These are phyloP conservation scores for Phytophthora kernoviae DNA, from an alignment of 352 stramenopile genomes.

Conservation along the genomic window DNA sequence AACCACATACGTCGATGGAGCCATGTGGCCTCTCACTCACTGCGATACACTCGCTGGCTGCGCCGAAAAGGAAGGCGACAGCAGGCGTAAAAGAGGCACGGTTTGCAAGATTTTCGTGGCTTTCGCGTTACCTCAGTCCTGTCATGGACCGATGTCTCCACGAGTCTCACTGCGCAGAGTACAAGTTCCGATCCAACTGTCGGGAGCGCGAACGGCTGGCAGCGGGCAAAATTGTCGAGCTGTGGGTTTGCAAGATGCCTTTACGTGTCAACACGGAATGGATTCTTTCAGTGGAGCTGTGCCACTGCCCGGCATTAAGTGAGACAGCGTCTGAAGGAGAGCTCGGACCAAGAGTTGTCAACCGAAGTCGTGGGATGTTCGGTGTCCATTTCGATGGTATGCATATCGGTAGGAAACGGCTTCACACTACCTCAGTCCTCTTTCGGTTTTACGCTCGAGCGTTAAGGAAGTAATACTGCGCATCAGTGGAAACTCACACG, in stretches of 20 bases:
- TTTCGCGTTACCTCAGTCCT: background rate
- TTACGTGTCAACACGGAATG: constrained; percentile 15
- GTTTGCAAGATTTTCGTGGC: constrained; percentile 16
- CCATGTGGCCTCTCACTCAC: constrained; percentile 15
- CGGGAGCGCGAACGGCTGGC: constrained; percentile 12
- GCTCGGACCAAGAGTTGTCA: constrained; percentile 1
- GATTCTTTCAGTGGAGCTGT: constrained; percentile 19
- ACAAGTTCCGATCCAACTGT: constrained; percentile 18
- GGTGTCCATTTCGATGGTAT: constrained; percentile 10
- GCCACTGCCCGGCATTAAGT: constrained; percentile 21
- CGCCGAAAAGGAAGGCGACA: too few relatives aligned
- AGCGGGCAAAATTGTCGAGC: constrained; percentile 16
- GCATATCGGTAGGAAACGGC: too few relatives aligned
- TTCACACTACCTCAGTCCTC: too few relatives aligned
- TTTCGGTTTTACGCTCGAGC: too few relatives aligned
- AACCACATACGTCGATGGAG: constrained; percentile 5
- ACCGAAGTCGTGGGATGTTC: constrained; percentile 9
- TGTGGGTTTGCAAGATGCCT: background rate
- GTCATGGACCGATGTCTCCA: constrained; percentile 10
- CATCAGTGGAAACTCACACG: too few relatives aligned
- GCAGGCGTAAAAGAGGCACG: constrained; percentile 17
- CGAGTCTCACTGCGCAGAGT: constrained; percentile 5
- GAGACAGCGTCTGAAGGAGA: constrained; percentile 12
- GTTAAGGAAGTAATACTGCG: too few relatives aligned
- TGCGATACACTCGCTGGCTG: too few relatives aligned